Evolutionary conservation across 805 yeast genomes (phyloP), one percentile per base, ranked within the genome.

Genomic region (Scheffersomyces lignosus): DNA sequence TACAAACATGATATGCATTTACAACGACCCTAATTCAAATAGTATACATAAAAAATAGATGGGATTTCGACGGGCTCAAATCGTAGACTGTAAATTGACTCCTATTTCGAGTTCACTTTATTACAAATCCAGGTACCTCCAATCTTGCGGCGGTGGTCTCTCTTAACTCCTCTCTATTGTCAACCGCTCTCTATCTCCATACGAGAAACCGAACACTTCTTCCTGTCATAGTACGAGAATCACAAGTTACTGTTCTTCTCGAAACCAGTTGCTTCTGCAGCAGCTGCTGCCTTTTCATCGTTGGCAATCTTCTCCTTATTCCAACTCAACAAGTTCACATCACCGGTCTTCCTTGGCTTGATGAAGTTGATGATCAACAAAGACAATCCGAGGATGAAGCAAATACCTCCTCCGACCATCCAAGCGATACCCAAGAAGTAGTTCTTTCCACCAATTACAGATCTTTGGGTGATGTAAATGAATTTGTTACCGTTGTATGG

Each of bases 381-480:
- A 5, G 66, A 56, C 1, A 81, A 28, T 1, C 81, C 80, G 47
- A 84, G 62, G 1, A 79, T 51, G 22, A 81, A 64, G 56, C 90
- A 83, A 10, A 85, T 63, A 20, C 81, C 82, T 15, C 93, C 95
- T 34, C 81, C 84, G 22, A 77, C 86, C 45, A 86, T 73, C 84
- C 90, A 86, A 27, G 79, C 68, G 34, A 78, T 71, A 22, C 93
- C 95, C 46, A 86, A 62, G 52, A 85, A 85, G 27, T 73, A 57
- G 58, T 86, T 86, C 59, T 81, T 82, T 16, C 93, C 91, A 12
- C 95, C 95, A 44, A 82, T 73, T 4, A 76, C 81, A 2, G 87
- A 80, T 43, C 87, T 73, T 28, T 87, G 87, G 3, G 87, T 75
- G 18, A 86, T 47, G 51, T 77, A 85, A 17, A 86, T 59, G 38